These are phyloP conservation scores for Pseudomassariella vexata DNA, from an alignment of 2,329 filamentous ascomycete species.

Conservation along the genomic window DNA sequence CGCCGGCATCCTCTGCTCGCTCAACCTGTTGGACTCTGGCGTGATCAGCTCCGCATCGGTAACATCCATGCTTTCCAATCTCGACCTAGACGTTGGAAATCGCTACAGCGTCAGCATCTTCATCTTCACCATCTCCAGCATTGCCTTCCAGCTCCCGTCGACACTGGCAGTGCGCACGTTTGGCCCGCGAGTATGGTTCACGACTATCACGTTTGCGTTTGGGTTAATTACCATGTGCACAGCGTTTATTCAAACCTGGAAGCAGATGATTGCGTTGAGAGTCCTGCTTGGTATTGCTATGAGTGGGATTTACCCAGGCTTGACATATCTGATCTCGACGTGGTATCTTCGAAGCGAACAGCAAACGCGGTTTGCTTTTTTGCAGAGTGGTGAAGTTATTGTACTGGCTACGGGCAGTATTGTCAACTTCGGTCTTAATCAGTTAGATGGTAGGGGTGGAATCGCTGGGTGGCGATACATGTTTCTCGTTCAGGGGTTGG, in stretches of 20 bases:
- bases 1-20: conserved; percentile 62
- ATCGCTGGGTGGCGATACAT: conserved; percentile 64
- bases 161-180: conserved; percentile 61
- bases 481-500: conserved; percentile 60
- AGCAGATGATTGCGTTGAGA: conserved; percentile 62
- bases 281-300: conserved; percentile 61
- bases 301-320: conserved; percentile 45
- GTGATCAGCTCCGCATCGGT: conserved; percentile 66
- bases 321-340: conserved; percentile 46
- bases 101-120: conserved; percentile 67
- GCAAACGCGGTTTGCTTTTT: conserved; percentile 58
- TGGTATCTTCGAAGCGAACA: conserved; percentile 62
- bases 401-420: conserved; percentile 61
- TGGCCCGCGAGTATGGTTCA: conserved; percentile 59
- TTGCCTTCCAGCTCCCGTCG: conserved; percentile 63
- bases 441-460: conserved; percentile 48
- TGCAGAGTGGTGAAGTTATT: conserved; percentile 59
- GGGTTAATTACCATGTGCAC: conserved; percentile 60
- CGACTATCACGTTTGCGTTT: conserved; percentile 59
- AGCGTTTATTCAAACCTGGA: conserved; percentile 62
- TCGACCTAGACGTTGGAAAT: conserved; percentile 58
- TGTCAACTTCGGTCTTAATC: conserved; percentile 64
- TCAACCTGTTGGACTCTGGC: conserved; percentile 65
- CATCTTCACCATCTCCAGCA: conserved; percentile 65
- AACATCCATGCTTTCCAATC: conserved; percentile 60